Evolutionary conservation across 169 alveolate genomes (phyloP).

Genomic region (Cryptosporidium meleagridis): DNA sequence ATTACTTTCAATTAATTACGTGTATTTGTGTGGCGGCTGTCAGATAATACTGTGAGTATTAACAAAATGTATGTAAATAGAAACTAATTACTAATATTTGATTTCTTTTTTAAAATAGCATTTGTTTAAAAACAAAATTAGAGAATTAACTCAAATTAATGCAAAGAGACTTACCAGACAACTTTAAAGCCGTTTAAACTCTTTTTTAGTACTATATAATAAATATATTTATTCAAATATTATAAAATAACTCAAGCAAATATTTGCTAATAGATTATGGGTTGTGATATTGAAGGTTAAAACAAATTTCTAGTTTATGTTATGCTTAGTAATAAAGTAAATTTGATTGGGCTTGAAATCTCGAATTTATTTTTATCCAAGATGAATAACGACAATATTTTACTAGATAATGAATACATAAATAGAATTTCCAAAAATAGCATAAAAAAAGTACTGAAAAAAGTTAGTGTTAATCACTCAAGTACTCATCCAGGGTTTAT

Average conservation of each 20-base stretch:
- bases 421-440: slow-evolving; percentile 25
- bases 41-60: slow-evolving; percentile 1
- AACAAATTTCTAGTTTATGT: too few species aligned
- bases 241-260: too few species aligned
- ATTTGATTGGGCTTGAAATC: neutral
- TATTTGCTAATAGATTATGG: neutral
- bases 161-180: neutral
- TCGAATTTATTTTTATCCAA: neutral
- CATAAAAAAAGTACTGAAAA: neutral
- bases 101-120: neutral
- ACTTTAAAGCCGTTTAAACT: neutral
- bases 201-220: too few species aligned
- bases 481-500: neutral
- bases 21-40: slow-evolving; percentile 13
- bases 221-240: too few species aligned
- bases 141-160: neutral
- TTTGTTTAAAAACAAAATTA: neutral
- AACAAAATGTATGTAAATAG: neutral
- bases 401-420: slow-evolving; percentile 43
- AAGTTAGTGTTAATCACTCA: neutral
- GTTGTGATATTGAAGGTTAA: neutral
- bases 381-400: neutral
- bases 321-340: neutral
- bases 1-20: neutral
- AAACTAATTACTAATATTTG: neutral